These are phyloP conservation scores for Arachis stenosperma DNA, from an alignment of 306 rosid species.

Conservation along the genomic window DNA sequence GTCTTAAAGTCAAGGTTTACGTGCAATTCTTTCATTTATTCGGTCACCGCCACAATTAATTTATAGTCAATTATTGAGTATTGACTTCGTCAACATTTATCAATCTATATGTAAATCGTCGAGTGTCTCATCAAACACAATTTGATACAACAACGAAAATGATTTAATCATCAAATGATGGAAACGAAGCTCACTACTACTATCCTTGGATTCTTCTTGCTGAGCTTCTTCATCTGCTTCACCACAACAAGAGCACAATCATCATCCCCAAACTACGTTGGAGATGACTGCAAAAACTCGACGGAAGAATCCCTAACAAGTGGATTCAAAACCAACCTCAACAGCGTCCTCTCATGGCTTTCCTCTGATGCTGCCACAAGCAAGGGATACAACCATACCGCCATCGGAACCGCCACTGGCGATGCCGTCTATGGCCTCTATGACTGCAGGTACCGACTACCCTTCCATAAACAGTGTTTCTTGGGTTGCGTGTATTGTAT, in stretches of 20 bases:
- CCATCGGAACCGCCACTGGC: slow-evolving; percentile 1
- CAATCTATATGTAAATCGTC: too few species aligned
- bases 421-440: slow-evolving; percentile 44
- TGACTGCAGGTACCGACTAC: slow-evolving; percentile 24
- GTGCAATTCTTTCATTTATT: too few species aligned
- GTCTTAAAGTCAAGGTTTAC: too few species aligned
- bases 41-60: too few species aligned
- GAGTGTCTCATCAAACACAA: background rate
- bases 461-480: background rate
- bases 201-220: background rate
- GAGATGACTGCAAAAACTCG: slow-evolving; percentile 40
- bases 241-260: slow-evolving; percentile 23
- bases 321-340: slow-evolving; percentile 42
- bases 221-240: slow-evolving; percentile 29
- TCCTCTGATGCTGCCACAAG: slow-evolving; percentile 34
- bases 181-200: background rate
- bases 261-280: slow-evolving; percentile 33
- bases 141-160: background rate
- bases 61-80: too few species aligned
- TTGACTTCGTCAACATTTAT: too few species aligned
- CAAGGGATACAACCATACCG: slow-evolving; percentile 41
- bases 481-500: slow-evolving; percentile 7
- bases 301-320: slow-evolving; percentile 26
- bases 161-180: background rate
- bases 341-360: slow-evolving; percentile 18